Percentiles rank a stretch among this genome's conserved stretches.
These are phyloP conservation scores for Eremochloa ophiuroides DNA, from an alignment of 176 grass and related monocot species.

Conservation along the genomic window DNA sequence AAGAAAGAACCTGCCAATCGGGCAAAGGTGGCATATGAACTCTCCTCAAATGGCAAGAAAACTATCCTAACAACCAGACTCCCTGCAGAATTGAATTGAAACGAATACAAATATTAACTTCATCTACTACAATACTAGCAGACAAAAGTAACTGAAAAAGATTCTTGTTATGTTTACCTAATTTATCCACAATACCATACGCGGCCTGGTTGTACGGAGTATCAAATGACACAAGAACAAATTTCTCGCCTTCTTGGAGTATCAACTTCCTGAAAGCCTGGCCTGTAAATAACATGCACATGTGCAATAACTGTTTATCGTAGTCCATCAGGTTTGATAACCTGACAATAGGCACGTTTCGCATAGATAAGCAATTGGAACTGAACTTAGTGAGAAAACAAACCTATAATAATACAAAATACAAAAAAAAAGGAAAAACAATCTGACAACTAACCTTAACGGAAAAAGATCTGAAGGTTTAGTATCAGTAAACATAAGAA, in stretches of 20 bases:
- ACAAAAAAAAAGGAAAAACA: conserved; percentile 9
- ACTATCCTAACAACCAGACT: conserved; percentile 97
- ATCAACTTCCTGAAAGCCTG: conserved; percentile 88
- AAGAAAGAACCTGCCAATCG: conserved; percentile 73
- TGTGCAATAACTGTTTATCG: conserved; percentile 85
- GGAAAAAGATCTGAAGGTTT: conserved; percentile 58
- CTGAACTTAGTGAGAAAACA: conserved; percentile 21
- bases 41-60: conserved; percentile 99
- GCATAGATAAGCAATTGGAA: conserved; percentile 5
- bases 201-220: conserved; percentile 98
- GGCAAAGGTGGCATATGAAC: conserved; percentile 89
- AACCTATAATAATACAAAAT: background rate
- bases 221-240: conserved; percentile 88
- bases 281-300: conserved; percentile 95
- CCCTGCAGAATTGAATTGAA: conserved; percentile 46
- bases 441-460: conserved; percentile 56
- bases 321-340: conserved; percentile 61
- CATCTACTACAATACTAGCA: background rate
- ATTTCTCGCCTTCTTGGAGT: conserved; percentile 97
- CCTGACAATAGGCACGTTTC: conserved; percentile 44
- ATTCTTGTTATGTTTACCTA: conserved; percentile 58
- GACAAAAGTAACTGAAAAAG: conserved; percentile 19
- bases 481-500: conserved; percentile 48
- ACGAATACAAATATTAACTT: conserved; percentile 10
- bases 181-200: conserved; percentile 85